phyloP scores from a whole-genome alignment of 2,329 filamentous ascomycete genomes.

The Huntiella decipiens region DNA sequence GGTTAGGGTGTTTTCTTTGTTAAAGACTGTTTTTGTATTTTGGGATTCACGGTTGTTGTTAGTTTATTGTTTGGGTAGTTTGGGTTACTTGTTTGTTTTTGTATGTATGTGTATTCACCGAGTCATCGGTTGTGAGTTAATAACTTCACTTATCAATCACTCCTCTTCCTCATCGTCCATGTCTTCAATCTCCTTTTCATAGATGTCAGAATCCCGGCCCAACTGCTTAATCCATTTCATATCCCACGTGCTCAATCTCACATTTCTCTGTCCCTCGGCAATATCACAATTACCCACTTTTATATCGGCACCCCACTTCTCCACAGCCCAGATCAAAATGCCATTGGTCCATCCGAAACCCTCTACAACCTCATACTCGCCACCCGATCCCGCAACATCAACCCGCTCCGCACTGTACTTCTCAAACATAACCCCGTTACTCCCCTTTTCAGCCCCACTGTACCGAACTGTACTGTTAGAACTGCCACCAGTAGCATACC shows the following conservation, averaged over 20 bases:
- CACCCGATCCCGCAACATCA: slow-evolving; percentile 42
- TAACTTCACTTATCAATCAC: not conserved
- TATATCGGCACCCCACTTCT: slow-evolving; percentile 38
- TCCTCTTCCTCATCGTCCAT: not conserved
- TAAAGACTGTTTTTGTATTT: slow-evolving; percentile 2
- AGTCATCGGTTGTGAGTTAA: not conserved
- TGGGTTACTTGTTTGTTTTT: not conserved
- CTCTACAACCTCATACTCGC: slow-evolving; percentile 51
- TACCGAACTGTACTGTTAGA: slow-evolving; percentile 34
- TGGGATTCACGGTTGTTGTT: not conserved
- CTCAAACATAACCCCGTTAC: slow-evolving; percentile 47
- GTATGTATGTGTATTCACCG: not conserved
- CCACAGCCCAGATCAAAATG: slow-evolving; percentile 46
- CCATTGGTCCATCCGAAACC: slow-evolving; percentile 56
- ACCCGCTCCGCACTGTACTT: slow-evolving; percentile 44
- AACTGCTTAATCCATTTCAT: slow-evolving; percentile 30
- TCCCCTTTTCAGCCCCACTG: slow-evolving; percentile 22
- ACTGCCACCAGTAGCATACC: slow-evolving; percentile 46
- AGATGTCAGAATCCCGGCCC: slow-evolving; percentile 13
- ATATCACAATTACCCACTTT: slow-evolving; percentile 34
- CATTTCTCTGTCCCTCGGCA: slow-evolving; percentile 12
- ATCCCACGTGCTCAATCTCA: slow-evolving; percentile 28
- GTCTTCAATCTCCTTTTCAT: not conserved
- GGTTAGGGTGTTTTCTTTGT: not conserved
- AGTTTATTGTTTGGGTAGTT: not conserved